phyloP scores from a whole-genome alignment of 495 filamentous ascomycete genomes.

The Podospora pseudocomata region DNA sequence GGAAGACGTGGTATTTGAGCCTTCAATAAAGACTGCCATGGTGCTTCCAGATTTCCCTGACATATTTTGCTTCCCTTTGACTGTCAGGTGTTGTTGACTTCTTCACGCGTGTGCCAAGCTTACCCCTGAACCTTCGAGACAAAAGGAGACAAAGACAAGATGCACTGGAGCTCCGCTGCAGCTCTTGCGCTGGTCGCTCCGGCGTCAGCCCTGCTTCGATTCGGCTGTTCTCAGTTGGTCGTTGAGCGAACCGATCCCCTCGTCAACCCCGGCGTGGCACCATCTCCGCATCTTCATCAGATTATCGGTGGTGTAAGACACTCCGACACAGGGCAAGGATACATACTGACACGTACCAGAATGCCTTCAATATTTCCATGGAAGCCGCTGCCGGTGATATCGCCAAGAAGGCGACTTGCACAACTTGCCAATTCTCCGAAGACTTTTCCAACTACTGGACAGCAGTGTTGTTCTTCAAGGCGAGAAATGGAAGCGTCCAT shows the following conservation, averaged over 20 bases:
- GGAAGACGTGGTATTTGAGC: neutral
- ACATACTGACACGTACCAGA: neutral
- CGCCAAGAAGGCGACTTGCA: conserved; percentile 32
- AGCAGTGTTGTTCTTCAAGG: conserved; percentile 38
- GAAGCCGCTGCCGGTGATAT: conserved; percentile 29
- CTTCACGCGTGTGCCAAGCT: neutral
- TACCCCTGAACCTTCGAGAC: neutral
- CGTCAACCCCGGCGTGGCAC: conserved; percentile 9
- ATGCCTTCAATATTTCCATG: conserved; percentile 33
- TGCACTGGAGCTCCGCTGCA: conserved; percentile 3
- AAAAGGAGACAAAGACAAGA: neutral
- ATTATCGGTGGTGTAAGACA: conserved; percentile 8
- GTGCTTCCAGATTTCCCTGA: neutral
- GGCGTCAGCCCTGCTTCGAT: conserved; percentile 8
- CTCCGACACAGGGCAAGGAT: neutral
- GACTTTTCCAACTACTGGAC: conserved; percentile 48
- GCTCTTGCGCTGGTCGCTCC: conserved; percentile 8
- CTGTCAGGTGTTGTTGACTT: conserved; percentile 1
- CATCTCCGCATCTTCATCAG: conserved; percentile 6
- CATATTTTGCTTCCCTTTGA: neutral
- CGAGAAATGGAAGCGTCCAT: conserved; percentile 39
- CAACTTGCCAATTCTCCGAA: conserved; percentile 35
- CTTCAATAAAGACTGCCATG: neutral
- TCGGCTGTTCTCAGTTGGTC: conserved; percentile 10
- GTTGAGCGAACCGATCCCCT: conserved; percentile 9